These are phyloP conservation scores for Angophora floribunda DNA, from an alignment of 345 rosid genomes.

Conservation along the genomic window DNA sequence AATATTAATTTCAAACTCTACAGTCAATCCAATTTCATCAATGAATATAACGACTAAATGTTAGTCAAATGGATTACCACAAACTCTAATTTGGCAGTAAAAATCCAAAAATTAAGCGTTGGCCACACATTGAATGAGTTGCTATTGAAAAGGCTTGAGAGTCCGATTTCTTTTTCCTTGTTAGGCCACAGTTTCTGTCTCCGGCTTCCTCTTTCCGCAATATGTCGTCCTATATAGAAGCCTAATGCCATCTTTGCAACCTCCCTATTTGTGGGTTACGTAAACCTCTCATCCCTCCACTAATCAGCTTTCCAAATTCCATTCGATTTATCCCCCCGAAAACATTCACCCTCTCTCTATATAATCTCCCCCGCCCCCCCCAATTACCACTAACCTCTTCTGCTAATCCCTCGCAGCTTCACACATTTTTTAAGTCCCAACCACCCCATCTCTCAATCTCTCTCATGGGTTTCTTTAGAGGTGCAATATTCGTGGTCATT, in stretches of 20 bases:
- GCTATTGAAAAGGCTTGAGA: neutral
- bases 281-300: neutral
- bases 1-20: neutral
- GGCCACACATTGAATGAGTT: neutral
- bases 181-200: neutral
- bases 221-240: neutral
- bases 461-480: neutral
- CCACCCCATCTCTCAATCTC: neutral
- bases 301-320: neutral
- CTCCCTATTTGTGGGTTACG: neutral
- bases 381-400: neutral
- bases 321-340: neutral
- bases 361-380: neutral
- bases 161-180: neutral
- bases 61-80: neutral
- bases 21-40: neutral
- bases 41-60: neutral
- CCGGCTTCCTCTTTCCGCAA: neutral
- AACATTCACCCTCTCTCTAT: neutral
- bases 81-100: neutral
- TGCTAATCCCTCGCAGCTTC: neutral
- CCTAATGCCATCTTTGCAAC: neutral
- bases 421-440: neutral
- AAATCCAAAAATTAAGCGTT: neutral
- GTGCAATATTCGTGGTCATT: neutral